Conservation (phyloP, 2,329 filamentous ascomycete species). For the Talaromyces sp. region DNA sequence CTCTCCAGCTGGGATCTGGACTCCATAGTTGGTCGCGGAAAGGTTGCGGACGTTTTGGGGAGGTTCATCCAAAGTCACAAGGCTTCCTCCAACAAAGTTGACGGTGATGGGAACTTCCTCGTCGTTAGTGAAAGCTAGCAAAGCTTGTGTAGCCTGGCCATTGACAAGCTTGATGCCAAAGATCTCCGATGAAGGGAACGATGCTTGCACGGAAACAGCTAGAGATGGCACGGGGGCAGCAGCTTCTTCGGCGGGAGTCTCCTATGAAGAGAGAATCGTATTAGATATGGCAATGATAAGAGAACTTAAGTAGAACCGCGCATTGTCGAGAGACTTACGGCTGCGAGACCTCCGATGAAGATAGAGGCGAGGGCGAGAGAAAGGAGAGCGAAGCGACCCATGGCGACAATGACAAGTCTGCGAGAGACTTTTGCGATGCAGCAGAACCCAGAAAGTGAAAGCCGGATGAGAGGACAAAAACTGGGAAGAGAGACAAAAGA, state of each 20-base stretch:
- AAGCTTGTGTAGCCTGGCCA: conserved; percentile 76
- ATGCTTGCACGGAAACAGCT: conserved; percentile 55
- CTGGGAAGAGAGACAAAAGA: conserved; percentile 21
- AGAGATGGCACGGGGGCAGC: conserved; percentile 61
- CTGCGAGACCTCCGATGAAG: conserved; percentile 61
- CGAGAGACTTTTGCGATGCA: conserved; percentile 10
- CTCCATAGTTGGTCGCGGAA: conserved; percentile 70
- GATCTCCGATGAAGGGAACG: conserved; percentile 69
- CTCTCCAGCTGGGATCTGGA: conserved; percentile 72
- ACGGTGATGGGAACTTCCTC: conserved; percentile 75
- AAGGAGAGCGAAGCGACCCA: conserved; percentile 73
- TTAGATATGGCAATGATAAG: not conserved
- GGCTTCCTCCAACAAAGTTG: conserved; percentile 71
- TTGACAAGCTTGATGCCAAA: conserved; percentile 97
- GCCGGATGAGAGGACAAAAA: conserved; percentile 18
- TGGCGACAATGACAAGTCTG: conserved; percentile 43
- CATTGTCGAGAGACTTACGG: conserved; percentile 50
- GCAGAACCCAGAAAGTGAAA: conserved; percentile 14
- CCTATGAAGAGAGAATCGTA: conserved; percentile 29
- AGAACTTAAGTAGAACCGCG: not conserved
- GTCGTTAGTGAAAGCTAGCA: conserved; percentile 80
- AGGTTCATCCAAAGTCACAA: conserved; percentile 61
- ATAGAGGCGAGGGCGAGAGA: conserved; percentile 70
- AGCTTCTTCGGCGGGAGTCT: conserved; percentile 64
- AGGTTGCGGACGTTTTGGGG: conserved; percentile 76